Evolutionary conservation across 2,329 filamentous ascomycete genomes (phyloP).

Genomic region (Fusarium heterosporum): DNA sequence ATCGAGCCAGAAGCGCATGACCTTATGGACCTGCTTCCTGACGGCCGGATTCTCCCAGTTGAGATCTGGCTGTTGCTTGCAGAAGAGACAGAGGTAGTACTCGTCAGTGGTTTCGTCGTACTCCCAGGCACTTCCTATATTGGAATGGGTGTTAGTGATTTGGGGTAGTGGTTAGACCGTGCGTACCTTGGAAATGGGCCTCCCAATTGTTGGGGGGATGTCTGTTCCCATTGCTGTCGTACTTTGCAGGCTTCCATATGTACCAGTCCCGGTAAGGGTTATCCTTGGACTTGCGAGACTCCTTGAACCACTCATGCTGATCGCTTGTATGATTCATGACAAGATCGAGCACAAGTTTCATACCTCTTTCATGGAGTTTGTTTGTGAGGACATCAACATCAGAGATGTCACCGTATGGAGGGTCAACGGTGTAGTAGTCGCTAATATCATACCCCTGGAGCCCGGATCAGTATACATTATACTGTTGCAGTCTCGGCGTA

Average conservation of each 20-base stretch:
- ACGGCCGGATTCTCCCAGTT: slow-evolving; percentile 80
- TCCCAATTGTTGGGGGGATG: slow-evolving; percentile 72
- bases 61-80: slow-evolving; percentile 77
- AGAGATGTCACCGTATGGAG: slow-evolving; percentile 73
- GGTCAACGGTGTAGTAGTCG: slow-evolving; percentile 74
- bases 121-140: slow-evolving; percentile 59
- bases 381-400: slow-evolving; percentile 74
- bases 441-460: slow-evolving; percentile 74
- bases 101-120: slow-evolving; percentile 62
- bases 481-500: background rate
- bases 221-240: slow-evolving; percentile 66
- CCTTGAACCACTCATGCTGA: slow-evolving; percentile 69
- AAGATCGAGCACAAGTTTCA: slow-evolving; percentile 78
- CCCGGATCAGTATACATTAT: background rate
- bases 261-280: slow-evolving; percentile 71
- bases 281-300: slow-evolving; percentile 64
- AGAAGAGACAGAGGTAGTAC: slow-evolving; percentile 76
- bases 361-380: slow-evolving; percentile 69
- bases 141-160: background rate
- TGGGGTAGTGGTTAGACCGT: rapidly evolving
- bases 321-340: slow-evolving; percentile 78
- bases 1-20: slow-evolving; percentile 80
- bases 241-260: slow-evolving; percentile 71
- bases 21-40: slow-evolving; percentile 72
- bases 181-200: slow-evolving; percentile 54